Conservation (phyloP, 352 stramenopile species). For the Pythium guiyangense region DNA sequence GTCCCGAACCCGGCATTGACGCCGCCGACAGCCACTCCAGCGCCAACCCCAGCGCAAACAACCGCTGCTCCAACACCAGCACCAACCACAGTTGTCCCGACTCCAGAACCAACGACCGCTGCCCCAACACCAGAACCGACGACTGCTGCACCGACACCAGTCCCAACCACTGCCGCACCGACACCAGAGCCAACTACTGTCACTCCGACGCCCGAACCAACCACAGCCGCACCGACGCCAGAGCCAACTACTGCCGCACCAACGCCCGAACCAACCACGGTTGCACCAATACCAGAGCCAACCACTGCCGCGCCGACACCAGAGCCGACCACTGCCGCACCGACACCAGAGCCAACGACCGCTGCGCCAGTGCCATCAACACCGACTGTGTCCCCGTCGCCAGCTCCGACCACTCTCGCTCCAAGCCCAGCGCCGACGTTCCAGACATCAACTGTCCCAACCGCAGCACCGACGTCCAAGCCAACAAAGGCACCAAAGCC, state of each 20-base stretch:
- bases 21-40: neutral
- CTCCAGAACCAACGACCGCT: neutral
- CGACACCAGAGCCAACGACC: neutral
- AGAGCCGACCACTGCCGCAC: neutral
- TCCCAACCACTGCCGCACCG: neutral
- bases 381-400: neutral
- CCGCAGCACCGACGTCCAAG: too few relatives aligned
- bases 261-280: too few relatives aligned
- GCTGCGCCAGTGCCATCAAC: neutral
- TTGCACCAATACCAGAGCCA: too few relatives aligned
- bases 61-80: neutral
- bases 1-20: constrained; percentile 13
- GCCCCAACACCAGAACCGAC: neutral
- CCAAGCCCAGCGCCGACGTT: too few relatives aligned
- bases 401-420: too few relatives aligned
- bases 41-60: too few relatives aligned
- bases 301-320: too few relatives aligned
- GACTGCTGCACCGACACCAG: neutral
- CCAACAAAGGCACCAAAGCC: too few relatives aligned
- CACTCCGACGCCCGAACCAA: too few relatives aligned
- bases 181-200: constrained; percentile 1
- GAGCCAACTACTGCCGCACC: too few relatives aligned
- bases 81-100: neutral
- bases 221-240: too few relatives aligned
- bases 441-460: too few relatives aligned